Base-by-base conservation (phyloP, 2,329 filamentous ascomycete genomes). In the Diplocarpon rosae region DNA sequence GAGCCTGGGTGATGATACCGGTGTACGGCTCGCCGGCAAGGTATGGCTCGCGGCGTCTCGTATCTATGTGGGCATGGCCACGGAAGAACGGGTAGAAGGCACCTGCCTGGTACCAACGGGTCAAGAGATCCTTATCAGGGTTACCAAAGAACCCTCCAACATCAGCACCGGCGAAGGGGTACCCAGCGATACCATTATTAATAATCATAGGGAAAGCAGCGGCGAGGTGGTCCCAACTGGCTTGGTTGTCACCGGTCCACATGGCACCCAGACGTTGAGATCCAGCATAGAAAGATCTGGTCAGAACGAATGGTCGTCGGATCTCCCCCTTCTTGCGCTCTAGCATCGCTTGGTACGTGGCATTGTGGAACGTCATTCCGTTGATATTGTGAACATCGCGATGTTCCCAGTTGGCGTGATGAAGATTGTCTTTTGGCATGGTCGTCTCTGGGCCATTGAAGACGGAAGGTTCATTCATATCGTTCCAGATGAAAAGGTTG, bases 181-280 rank as follows among this genome's bases (percentile, higher is more conserved):
- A 96, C 7, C 92, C 92, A 1, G 87, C 80, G 54, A 98, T 88
- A 45, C 90, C 89, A 60, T 95, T 85, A 63, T 84, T 92, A 33
- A 98, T 70, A 17, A 95, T 71, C 92, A 98, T 98, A 17, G 92
- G 90, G 31, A 95, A 76, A 1, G 88, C 84, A 1, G 81, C 85
- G n/a, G 80, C 85, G 13, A 98, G 75, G 59, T 96, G 89, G 14
- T 81, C 79, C 92, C 92, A 98, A 17, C 77, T 80, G 10, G 92
- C 92, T 63, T 92, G 85, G 67, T 98, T 98, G 62, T 98, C 92
- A 49, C 92, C 92, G 15, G 92, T 98, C 92, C 92, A 98, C 89
- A 95, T 95, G 47, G 92, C 90, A 51, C 87, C 86, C 34, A 86
- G 69, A 45, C 90, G 80, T 66, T 98, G 92, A 44, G 85, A 88